Percentiles rank a stretch among this genome's conserved stretches.
phyloP scores from a whole-genome alignment of 805 yeast species.

The Candida ortonii region DNA sequence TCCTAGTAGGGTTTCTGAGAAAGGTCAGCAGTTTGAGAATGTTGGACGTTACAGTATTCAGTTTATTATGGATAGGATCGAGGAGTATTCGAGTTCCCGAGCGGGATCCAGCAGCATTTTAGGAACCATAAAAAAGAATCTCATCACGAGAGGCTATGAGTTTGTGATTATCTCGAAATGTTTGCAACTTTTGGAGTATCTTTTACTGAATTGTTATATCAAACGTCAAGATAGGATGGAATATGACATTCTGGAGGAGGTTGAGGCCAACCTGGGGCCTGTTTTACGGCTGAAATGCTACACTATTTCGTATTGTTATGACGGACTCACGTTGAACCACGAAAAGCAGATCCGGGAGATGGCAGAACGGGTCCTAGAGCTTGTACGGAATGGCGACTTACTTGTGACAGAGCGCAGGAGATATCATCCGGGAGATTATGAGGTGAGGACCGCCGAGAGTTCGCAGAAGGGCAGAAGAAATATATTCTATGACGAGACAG shows the following conservation, averaged over 20 bases:
- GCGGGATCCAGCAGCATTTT: slow-evolving; percentile 12
- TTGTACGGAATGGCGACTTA: slow-evolving; percentile 13
- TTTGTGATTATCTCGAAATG: slow-evolving; percentile 28
- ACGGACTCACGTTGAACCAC: slow-evolving; percentile 24
- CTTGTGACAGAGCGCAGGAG: slow-evolving; percentile 19
- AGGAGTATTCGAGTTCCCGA: slow-evolving; percentile 16
- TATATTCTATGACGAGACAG: slow-evolving; percentile 19
- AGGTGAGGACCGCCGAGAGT: neutral
- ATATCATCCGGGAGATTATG: slow-evolving; percentile 15
- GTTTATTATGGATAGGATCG: slow-evolving; percentile 19
- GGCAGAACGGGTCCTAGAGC: slow-evolving; percentile 14
- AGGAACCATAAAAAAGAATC: slow-evolving; percentile 23
- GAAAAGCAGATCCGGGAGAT: slow-evolving; percentile 21
- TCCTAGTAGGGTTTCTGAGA: no score
- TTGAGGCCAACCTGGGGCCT: slow-evolving; percentile 14
- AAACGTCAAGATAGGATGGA: slow-evolving; percentile 6
- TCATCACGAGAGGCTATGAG: slow-evolving; percentile 30
- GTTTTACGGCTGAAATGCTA: slow-evolving; percentile 15
- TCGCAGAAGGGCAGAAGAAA: slow-evolving; percentile 6
- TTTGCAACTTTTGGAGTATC: slow-evolving; percentile 25
- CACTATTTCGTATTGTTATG: slow-evolving; percentile 19
- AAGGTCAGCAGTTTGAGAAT: no score
- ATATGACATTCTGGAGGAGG: slow-evolving; percentile 25
- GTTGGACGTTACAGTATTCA: no score
- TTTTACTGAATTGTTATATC: slow-evolving; percentile 27